Evolutionary conservation across 1,284 basidiomycete genomes (phyloP), one percentile per base, ranked within the genome.

Genomic region (Stygiomarasmius scandens): DNA sequence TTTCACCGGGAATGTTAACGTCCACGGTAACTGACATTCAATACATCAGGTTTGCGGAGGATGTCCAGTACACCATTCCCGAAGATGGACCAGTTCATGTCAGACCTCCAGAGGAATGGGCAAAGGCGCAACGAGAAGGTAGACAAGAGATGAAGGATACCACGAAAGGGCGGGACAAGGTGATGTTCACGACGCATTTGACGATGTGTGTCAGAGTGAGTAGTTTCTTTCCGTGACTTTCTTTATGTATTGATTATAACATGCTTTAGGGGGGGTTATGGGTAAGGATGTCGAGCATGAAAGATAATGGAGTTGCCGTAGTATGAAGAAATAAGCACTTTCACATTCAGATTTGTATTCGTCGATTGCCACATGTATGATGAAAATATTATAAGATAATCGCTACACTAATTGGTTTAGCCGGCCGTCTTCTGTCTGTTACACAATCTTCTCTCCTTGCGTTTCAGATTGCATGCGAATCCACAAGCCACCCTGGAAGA

Each of bases 191-290:
- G 41, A 63, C 66, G 16, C 70, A 76, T 64, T 54, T 81, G 58
- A 81, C 78, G 2, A 69, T 80, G 72, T 79, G 74, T 63, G 67
- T 73, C 16, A 66, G 73, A 63, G 76, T 77, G 27, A 49, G 36
- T 44, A 38, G 45, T n/a, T 14, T 49, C 34, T 14, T 52, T 19
- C 36, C 12, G 19, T 36, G 10, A 8, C 12, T 22, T 23, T 38
- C 14, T 12, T 16, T 22, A 44, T 22, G 19, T 23, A 14, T 48
- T 23, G 34, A 8, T 52, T 44, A n/a, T n/a, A n/a, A n/a, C n/a
- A n/a, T n/a, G n/a, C 38, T 44, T n/a, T 44, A 52, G 68, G 67
- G 63, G 9, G 69, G 70, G 22, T 48, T 71, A 32, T 71, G 70
- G 73, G 68, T 73, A n/a, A 67, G 63, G 27, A 73, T 74, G 73